phyloP scores from a whole-genome alignment of 2,329 filamentous ascomycete species.

The Apiospora rasikravindrae region DNA sequence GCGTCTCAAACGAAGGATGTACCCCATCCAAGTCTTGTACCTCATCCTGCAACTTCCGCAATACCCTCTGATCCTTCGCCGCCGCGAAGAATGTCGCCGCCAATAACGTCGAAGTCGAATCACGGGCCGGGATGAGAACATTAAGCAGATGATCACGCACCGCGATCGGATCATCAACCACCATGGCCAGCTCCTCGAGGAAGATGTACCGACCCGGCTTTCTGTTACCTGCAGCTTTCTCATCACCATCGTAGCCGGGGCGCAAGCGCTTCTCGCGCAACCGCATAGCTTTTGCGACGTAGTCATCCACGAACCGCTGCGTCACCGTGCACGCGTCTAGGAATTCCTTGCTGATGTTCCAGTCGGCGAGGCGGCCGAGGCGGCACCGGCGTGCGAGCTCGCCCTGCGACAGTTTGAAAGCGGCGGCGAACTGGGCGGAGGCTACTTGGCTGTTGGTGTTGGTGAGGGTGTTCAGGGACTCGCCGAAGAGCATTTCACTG shows the following conservation, averaged over 20 bases:
- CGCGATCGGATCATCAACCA: slow-evolving; percentile 62
- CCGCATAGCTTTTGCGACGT: slow-evolving; percentile 16
- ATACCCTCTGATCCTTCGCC: slow-evolving; percentile 49
- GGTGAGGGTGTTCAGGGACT: slow-evolving; percentile 18
- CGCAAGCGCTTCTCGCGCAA: slow-evolving; percentile 45
- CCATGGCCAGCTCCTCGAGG: slow-evolving; percentile 65
- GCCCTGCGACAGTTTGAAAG: slow-evolving; percentile 8
- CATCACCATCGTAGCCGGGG: slow-evolving; percentile 53
- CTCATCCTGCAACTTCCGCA: slow-evolving; percentile 50
- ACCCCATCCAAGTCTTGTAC: slow-evolving; percentile 45
- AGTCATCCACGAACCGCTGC: slow-evolving; percentile 18
- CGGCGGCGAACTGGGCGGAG: slow-evolving; percentile 5
- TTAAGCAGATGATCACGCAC: slow-evolving; percentile 57
- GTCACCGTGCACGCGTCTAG: slow-evolving; percentile 19
- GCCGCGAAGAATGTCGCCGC: slow-evolving; percentile 54
- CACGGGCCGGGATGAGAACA: slow-evolving; percentile 62
- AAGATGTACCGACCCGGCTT: slow-evolving; percentile 57
- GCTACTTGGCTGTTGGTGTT: slow-evolving; percentile 14
- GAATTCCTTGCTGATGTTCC: slow-evolving; percentile 22
- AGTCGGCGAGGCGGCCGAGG: slow-evolving; percentile 16
- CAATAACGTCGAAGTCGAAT: slow-evolving; percentile 61
- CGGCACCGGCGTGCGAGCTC: slow-evolving; percentile 18
- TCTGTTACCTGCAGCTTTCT: slow-evolving; percentile 47
- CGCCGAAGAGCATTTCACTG: slow-evolving; percentile 22
- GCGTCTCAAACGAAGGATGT: slow-evolving; percentile 61